These are phyloP conservation scores for Melaleuca alternifolia DNA, from an alignment of 345 rosid genomes.

Conservation along the genomic window DNA sequence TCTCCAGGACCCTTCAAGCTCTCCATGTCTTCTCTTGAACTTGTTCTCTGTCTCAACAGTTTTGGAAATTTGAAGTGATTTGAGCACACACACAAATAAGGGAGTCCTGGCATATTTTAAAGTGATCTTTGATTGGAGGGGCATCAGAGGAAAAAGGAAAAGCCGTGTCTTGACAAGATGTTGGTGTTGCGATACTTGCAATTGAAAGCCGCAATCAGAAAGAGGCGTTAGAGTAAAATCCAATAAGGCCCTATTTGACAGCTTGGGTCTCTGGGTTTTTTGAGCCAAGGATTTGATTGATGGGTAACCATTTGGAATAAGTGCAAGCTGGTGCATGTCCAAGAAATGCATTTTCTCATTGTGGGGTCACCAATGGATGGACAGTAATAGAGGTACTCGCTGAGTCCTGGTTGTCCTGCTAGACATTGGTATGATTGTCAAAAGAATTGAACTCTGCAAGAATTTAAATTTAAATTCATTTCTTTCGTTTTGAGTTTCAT, in stretches of 20 bases:
- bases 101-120: not conserved
- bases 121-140: not conserved
- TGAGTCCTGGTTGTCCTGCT: not conserved
- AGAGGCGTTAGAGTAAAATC: not conserved
- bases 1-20: not conserved
- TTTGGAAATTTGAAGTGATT: not conserved
- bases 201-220: not conserved
- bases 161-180: not conserved
- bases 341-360: constrained; percentile 10
- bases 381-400: constrained; percentile 18
- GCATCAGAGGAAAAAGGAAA: not conserved
- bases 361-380: constrained; percentile 50
- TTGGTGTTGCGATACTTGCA: not conserved
- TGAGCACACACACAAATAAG: not conserved
- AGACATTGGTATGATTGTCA: constrained; percentile 5
- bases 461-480: not conserved
- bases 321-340: constrained; percentile 13
- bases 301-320: constrained; percentile 39
- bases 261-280: not conserved
- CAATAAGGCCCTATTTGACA: not conserved
- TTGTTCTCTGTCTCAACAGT: not conserved
- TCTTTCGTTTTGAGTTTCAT: not conserved
- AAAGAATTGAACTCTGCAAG: not conserved
- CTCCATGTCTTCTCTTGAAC: not conserved
- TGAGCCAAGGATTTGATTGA: constrained; percentile 37